Evolutionary conservation across 129 eudicot genomes (phyloP).

Genomic region (Logfia minima): DNA sequence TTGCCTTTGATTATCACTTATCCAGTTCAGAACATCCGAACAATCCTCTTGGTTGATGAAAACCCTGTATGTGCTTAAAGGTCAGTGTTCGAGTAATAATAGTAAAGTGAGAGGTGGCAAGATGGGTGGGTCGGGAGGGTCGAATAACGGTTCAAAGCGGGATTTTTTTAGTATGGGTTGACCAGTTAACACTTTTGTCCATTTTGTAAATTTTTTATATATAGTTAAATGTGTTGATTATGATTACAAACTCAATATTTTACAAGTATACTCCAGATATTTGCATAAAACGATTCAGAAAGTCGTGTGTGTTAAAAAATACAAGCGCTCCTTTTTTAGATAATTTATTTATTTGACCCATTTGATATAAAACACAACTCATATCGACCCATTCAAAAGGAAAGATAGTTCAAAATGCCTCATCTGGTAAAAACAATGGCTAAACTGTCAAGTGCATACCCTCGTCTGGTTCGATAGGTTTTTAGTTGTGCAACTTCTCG

Average conservation of each 20-base stretch:
- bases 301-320: background rate
- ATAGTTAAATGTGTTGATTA: background rate
- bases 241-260: background rate
- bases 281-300: background rate
- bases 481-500: constrained; percentile 54
- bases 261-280: background rate
- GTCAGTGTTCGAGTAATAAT: background rate
- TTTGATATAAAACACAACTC: constrained; percentile 9
- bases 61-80: constrained; percentile 50
- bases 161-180: background rate
- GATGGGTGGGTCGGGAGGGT: background rate
- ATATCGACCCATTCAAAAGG: background rate
- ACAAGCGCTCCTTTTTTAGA: background rate
- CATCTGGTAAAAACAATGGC: background rate
- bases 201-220: background rate
- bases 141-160: background rate
- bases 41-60: constrained; percentile 67
- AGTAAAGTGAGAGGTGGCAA: background rate
- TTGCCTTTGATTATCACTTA: constrained; percentile 50
- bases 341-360: background rate
- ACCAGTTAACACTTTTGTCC: background rate
- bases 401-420: background rate
- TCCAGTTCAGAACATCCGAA: constrained; percentile 64
- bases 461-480: constrained; percentile 68
- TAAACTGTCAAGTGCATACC: constrained; percentile 38